Base-by-base conservation (phyloP, 23 red algal species). In the Gracilariopsis chorda region DNA sequence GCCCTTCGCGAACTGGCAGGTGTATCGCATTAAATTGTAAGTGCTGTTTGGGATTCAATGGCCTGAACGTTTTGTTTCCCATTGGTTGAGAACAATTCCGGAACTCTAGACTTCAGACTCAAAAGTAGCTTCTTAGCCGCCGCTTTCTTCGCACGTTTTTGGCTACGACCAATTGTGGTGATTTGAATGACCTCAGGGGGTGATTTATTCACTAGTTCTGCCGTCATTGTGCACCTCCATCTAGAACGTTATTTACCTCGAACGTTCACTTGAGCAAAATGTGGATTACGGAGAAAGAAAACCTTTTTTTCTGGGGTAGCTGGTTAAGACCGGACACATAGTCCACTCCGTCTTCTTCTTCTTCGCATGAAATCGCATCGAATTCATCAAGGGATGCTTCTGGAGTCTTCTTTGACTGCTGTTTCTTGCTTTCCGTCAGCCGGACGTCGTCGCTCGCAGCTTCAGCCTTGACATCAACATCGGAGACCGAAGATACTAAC, bases 261-360 rank as follows among this genome's bases (percentile, higher is more conserved):
- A 7, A 35, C 67, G 4, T 46, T 20, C 37, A 73, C 67, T 25
- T 32, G 67, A 1, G 23, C 28, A 73, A 73, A 73, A 20, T 20
- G 32, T 35, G 40, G 67, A 46, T 37, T 35, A 45, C 8, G 40
- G 4, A 73, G 32, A 46, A 7, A 1, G 4, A 73, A 46, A 73
- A 73, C 67, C 47, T 73, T 23, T 69, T 69, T 19, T 73, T 73
- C 37, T 73, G 67, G 42, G 28, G 67, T 21, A 73, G 25, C 20
- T 73, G 67, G 29, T 23, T 73, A 45, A 73, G 40, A 73, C 39
- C 14, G 28, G 40, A 73, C 2, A 73, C 40, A 46, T 27, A 73
- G 37, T 46, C 67, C 28, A 73, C 67, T 47, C 67, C 67, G 40
- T 73, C 67, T 73, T 73, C 67, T 73, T 73, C 67, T 12, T 73